Base-by-base conservation (phyloP, 2,329 filamentous ascomycete genomes). In the Byssochlamys sp. region DNA sequence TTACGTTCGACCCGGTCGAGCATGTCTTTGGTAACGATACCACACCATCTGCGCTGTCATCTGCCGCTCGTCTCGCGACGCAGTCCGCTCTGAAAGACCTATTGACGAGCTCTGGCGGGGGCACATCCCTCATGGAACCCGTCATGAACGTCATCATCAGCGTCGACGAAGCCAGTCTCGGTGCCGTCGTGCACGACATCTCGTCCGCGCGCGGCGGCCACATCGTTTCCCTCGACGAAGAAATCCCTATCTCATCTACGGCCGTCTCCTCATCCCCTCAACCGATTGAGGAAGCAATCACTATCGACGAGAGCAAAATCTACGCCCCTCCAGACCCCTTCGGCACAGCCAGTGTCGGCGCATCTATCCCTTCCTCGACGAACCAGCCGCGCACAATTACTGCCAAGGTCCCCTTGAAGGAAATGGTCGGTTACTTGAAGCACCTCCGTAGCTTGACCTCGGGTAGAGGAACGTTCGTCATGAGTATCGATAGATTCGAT, bases 361-460 rank as follows among this genome's bases (percentile, higher is more conserved):
- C 52, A 10, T 58, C 71, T 59, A 39, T 64, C 59, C 69, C 63
- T 59, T 64, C 52, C 65, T 71, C 65, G 14, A 62, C 69, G 2
- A 73, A 72, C 50, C 72, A 80, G 31, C 82, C 84, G 58, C 73
- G 81, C 57, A 80, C 87, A 54, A 90, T 99, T 63, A 85, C 87
- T 10, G 94, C 91, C 25, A 85, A 89, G 66, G 92, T 97, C 28
- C 94, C 94, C 31, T 79, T 97, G 66, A 95, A 94, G 75, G 92
- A 97, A 74, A 96, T 97, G 90, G 86, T 97, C 35, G 89, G 92
- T 49, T 99, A 97, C 72, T 79, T 97, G 65, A 90, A 90, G 70
- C 89, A 95, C 69, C 75, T 99, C 62, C 80, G 94, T 55, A 91
- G 90, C 73, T 81, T 96, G 77, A 99, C 92, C 2, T 89, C 87